A percentile compares a stretch with the other conserved stretches of the same genome.
Evolutionary conservation across 768 basidiomycete genomes (phyloP).

Genomic region (Suillus cothurnatus): DNA sequence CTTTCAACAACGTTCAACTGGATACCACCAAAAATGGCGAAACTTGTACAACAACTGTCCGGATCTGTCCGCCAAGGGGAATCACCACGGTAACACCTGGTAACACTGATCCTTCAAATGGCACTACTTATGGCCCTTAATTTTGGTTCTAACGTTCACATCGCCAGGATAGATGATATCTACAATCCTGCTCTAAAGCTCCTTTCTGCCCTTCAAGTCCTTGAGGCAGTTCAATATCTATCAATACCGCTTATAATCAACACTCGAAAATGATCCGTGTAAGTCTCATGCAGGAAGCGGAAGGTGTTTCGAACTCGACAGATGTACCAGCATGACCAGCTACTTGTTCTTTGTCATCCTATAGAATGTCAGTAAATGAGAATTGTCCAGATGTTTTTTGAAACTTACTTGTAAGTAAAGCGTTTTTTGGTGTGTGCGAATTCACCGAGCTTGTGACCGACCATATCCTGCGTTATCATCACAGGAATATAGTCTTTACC

Average conservation of each 20-base stretch:
- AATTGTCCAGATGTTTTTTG: not conserved
- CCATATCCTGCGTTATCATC: constrained; percentile 93
- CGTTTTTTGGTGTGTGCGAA: constrained; percentile 89
- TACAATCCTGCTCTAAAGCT: not conserved
- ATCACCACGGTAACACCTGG: constrained; percentile 32
- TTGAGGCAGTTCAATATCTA: not conserved
- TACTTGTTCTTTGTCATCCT: constrained; percentile 49
- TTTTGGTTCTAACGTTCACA: constrained; percentile 8
- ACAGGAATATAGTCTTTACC: constrained; percentile 90
- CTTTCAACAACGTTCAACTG: constrained; percentile 5
- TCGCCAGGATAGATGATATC: constrained; percentile 3
- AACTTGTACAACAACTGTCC: constrained; percentile 16
- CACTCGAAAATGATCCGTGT: not conserved
- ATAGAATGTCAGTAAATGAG: constrained; percentile 7
- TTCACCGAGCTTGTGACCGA: constrained; percentile 97
- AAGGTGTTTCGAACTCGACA: not conserved
- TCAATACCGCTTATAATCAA: not conserved
- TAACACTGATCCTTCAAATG: not conserved
- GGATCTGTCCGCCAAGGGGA: constrained; percentile 30
- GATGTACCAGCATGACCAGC: constrained; percentile 1
- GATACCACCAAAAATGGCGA: constrained; percentile 10
- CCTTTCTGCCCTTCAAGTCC: not conserved
- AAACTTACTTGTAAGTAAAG: constrained; percentile 81
- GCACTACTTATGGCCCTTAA: not conserved
- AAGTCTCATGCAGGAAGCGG: not conserved